These are phyloP conservation scores for Thymus mandschuricus DNA, from an alignment of 257 asterid genomes.

Conservation along the genomic window DNA sequence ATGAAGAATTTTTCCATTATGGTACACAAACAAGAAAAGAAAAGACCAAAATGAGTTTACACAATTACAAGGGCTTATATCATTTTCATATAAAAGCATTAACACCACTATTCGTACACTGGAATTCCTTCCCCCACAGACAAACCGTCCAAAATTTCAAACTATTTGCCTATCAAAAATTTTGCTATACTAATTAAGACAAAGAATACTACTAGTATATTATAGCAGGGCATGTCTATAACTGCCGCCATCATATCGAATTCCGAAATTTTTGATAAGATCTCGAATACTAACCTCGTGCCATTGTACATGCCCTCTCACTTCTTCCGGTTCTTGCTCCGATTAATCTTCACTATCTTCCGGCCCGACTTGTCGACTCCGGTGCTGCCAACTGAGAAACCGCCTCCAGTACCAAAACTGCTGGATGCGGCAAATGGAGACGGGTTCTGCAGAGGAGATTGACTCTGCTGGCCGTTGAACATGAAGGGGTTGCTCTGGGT, in stretches of 20 bases:
- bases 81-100: neutral
- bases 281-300: neutral
- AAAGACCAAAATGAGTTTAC: neutral
- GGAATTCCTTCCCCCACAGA: constrained; percentile 25
- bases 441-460: constrained; percentile 45
- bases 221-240: neutral
- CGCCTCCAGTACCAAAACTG: constrained; percentile 63
- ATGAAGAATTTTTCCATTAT: constrained; percentile 9
- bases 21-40: constrained; percentile 11
- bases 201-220: neutral
- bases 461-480: constrained; percentile 68
- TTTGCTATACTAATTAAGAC: constrained; percentile 21
- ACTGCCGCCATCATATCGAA: neutral
- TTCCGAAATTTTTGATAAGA: no score
- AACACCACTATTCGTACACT: constrained; percentile 29
- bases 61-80: constrained; percentile 18
- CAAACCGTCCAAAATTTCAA: constrained; percentile 32
- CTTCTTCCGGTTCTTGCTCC: constrained; percentile 61
- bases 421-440: constrained; percentile 56
- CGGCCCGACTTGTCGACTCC: constrained; percentile 65
- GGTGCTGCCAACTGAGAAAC: constrained; percentile 81
- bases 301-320: constrained; percentile 33
- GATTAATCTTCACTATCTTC: constrained; percentile 46
- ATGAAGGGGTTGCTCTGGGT: constrained; percentile 53
- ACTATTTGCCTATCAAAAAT: constrained; percentile 36